Conservation (phyloP, 371 early-diverging fungal genomes). For the Mucor circinelloides region DNA sequence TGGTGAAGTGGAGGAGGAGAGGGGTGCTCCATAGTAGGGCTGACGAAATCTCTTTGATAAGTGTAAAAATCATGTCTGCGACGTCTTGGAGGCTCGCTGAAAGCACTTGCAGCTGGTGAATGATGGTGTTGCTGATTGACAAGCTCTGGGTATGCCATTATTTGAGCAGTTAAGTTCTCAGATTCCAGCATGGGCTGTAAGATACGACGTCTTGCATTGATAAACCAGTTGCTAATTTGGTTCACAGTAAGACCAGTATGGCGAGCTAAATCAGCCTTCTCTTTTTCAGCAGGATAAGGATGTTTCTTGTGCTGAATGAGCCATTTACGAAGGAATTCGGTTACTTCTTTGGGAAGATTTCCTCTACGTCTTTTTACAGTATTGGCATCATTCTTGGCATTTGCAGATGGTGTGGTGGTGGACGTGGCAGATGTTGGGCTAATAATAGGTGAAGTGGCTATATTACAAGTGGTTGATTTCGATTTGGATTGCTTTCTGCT, state of each 20-base stretch:
- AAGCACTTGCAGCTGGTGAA: neutral
- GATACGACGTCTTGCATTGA: conserved; percentile 82
- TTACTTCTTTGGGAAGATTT: conserved; percentile 67
- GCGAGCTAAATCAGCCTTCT: conserved; percentile 68
- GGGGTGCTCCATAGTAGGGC: neutral
- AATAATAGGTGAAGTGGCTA: neutral
- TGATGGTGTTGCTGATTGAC: neutral
- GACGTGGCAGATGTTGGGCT: neutral
- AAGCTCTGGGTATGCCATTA: conserved; percentile 29
- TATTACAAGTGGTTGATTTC: neutral
- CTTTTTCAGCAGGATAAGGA: conserved; percentile 84
- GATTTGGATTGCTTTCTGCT: neutral
- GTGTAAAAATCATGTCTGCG: conserved; percentile 17
- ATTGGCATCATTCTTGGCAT: neutral
- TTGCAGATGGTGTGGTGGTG: neutral
- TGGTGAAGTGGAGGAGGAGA: neutral
- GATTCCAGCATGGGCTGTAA: conserved; percentile 58
- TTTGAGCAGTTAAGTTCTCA: conserved; percentile 31
- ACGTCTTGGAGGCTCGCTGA: conserved; percentile 8
- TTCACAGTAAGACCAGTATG: conserved; percentile 72
- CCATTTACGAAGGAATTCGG: conserved; percentile 73
- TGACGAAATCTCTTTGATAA: conserved; percentile 14
- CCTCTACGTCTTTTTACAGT: conserved; percentile 55
- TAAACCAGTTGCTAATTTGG: conserved; percentile 93
- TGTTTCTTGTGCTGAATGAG: conserved; percentile 76